These are phyloP conservation scores for Boletus rufocinnamomeus DNA, from an alignment of 768 basidiomycete species.

Conservation along the genomic window DNA sequence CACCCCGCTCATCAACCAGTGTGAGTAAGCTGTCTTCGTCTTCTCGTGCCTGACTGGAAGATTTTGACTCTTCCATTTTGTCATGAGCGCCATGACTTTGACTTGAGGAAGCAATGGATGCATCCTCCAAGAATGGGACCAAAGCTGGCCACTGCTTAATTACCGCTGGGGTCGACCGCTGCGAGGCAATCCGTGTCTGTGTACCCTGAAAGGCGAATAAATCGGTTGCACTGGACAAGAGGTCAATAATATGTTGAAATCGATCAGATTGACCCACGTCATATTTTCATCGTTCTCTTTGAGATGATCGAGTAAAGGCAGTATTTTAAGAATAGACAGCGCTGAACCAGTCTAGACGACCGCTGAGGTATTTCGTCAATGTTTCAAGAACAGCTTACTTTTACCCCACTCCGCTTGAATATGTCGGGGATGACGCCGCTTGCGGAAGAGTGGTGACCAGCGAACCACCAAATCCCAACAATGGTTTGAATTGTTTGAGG, in stretches of 20 bases:
- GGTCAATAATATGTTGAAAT: slow-evolving; percentile 17
- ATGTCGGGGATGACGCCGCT: slow-evolving; percentile 67
- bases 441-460: slow-evolving; percentile 43
- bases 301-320: slow-evolving; percentile 72
- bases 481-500: slow-evolving; percentile 34
- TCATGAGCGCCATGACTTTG: slow-evolving; percentile 34
- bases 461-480: slow-evolving; percentile 74
- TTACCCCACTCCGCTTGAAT: slow-evolving; percentile 63
- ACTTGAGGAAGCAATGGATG: slow-evolving; percentile 57
- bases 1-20: slow-evolving; percentile 58
- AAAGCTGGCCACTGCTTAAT: slow-evolving; percentile 74
- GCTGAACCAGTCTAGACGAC: slow-evolving; percentile 70
- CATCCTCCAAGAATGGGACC: slow-evolving; percentile 50
- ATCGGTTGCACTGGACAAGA: slow-evolving; percentile 62
- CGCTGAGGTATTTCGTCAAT: slow-evolving; percentile 4
- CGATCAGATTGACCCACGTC: slow-evolving; percentile 50
- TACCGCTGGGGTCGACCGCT: slow-evolving; percentile 52
- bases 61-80: slow-evolving; percentile 31
- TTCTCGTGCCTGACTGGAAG: slow-evolving; percentile 37
- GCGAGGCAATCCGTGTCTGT: slow-evolving; percentile 48
- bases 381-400: slow-evolving; percentile 45
- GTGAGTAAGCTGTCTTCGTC: slow-evolving; percentile 66
- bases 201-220: slow-evolving; percentile 80
- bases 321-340: slow-evolving; percentile 63
- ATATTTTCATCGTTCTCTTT: slow-evolving; percentile 66